Conservation (phyloP, 2,329 filamentous ascomycete genomes). For the Myriosclerotinia curreyana region DNA sequence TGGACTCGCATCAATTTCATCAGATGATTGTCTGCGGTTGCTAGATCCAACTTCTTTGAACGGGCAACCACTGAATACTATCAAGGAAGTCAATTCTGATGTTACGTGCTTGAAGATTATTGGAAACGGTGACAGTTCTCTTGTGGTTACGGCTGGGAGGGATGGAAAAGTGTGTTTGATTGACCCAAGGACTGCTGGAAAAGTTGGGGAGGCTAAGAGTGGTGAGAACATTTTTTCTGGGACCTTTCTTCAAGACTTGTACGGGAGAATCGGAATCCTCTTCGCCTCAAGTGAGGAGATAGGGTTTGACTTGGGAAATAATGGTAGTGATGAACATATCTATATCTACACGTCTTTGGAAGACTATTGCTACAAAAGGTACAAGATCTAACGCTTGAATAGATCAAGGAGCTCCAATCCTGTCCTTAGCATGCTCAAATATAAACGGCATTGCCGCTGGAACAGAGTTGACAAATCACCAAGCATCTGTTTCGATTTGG, state of each 20-base stretch:
- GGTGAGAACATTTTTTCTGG: slow-evolving; percentile 32
- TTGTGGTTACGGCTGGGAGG: slow-evolving; percentile 68
- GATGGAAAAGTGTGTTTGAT: slow-evolving; percentile 65
- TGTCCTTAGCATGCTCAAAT: slow-evolving; percentile 60
- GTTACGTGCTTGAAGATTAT: slow-evolving; percentile 60
- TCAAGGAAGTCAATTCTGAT: slow-evolving; percentile 57
- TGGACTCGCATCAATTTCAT: slow-evolving; percentile 53
- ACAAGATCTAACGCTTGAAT: slow-evolving; percentile 6
- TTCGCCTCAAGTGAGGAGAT: slow-evolving; percentile 9
- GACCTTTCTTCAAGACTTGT: neutral
- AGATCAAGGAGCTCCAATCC: slow-evolving; percentile 52
- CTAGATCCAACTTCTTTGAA: slow-evolving; percentile 59
- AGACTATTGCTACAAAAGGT: neutral
- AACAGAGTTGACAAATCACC: slow-evolving; percentile 66
- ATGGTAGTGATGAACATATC: neutral
- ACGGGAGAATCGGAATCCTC: neutral
- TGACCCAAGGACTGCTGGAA: slow-evolving; percentile 59
- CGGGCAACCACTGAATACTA: slow-evolving; percentile 47
- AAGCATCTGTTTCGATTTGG: slow-evolving; percentile 61
- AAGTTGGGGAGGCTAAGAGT: slow-evolving; percentile 41
- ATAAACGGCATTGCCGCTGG: slow-evolving; percentile 65
- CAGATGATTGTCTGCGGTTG: slow-evolving; percentile 66
- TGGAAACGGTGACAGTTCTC: slow-evolving; percentile 44
- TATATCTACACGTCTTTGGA: neutral
- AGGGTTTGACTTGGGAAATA: no score